phyloP scores from a whole-genome alignment of 2,329 filamentous ascomycete species.

The Trichothecium sympodiale region DNA sequence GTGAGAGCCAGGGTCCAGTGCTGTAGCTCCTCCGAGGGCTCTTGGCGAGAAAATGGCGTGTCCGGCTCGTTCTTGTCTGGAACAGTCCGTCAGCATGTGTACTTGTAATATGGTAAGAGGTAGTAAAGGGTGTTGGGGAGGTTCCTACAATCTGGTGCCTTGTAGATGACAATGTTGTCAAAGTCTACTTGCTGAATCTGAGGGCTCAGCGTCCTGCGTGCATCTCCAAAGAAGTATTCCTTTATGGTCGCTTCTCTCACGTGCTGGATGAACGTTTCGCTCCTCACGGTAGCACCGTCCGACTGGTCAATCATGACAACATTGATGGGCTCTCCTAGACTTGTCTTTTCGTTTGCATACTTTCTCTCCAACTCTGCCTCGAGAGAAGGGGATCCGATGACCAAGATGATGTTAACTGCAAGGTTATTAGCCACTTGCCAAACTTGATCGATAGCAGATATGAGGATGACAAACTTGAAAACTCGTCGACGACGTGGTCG shows the following conservation, averaged over 20 bases:
- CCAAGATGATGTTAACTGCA: conserved; percentile 73
- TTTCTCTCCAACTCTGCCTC: conserved; percentile 63
- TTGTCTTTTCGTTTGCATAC: conserved; percentile 47
- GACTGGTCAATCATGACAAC: conserved; percentile 76
- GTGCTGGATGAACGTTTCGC: conserved; percentile 62
- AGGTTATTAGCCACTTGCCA: no score
- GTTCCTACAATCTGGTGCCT: conserved; percentile 2
- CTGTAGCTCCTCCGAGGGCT: conserved; percentile 56
- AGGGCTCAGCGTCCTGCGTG: conserved; percentile 67
- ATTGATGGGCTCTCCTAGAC: conserved; percentile 55
- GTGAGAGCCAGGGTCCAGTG: conserved; percentile 81
- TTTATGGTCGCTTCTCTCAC: conserved; percentile 67
- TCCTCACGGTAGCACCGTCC: conserved; percentile 70
- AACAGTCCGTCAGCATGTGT: neutral
- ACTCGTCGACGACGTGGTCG: conserved; percentile 57
- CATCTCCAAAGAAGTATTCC: conserved; percentile 89
- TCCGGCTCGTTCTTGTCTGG: conserved; percentile 20
- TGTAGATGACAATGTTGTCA: conserved; percentile 60
- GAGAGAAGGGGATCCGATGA: conserved; percentile 68
- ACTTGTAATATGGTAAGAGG: conserved; percentile 4
- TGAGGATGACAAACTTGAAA: conserved; percentile 37
- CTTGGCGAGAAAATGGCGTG: conserved; percentile 45
- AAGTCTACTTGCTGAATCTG: conserved; percentile 80
- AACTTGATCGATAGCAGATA: no score
- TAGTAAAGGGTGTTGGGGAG: conserved; percentile 2